A percentile compares a stretch with the other conserved stretches of the same genome.
phyloP scores from a whole-genome alignment of 192 early-diverging fungal species.

The Globomyces pollinis-pini region DNA sequence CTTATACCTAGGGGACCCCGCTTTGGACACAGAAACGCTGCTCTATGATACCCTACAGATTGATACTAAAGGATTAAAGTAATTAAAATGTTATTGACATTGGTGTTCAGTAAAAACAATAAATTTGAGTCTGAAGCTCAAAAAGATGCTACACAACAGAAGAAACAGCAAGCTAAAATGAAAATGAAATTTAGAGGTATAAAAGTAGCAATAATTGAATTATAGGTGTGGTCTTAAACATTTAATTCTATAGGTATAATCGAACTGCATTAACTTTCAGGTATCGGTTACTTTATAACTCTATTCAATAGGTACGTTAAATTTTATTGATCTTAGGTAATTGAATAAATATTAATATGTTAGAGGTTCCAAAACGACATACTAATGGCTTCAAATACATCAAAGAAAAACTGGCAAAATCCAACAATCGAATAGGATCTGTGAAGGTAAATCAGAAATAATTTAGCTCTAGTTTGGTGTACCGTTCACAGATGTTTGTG shows the following conservation, averaged over 20 bases:
- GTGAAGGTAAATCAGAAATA: slow-evolving; percentile 36
- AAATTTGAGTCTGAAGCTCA: slow-evolving; percentile 16
- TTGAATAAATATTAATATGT: too few species aligned
- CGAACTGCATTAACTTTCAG: too few species aligned
- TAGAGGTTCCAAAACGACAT: slow-evolving; percentile 19
- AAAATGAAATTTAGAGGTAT: slow-evolving; percentile 9
- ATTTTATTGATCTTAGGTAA: too few species aligned
- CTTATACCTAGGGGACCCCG: slow-evolving; percentile 27
- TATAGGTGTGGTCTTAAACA: too few species aligned
- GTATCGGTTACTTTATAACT: too few species aligned
- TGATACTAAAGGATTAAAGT: slow-evolving; percentile 23
- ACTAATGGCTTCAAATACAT: slow-evolving; percentile 31
- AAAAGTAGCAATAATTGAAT: too few species aligned
- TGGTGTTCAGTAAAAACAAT: slow-evolving; percentile 1
- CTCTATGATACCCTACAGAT: slow-evolving; percentile 30
- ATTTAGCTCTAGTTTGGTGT: slow-evolving; percentile 27
- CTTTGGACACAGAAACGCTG: slow-evolving; percentile 33
- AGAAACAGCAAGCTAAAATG: slow-evolving; percentile 4
- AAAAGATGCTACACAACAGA: slow-evolving; percentile 15
- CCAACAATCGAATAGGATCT: slow-evolving; percentile 32
- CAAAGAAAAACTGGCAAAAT: slow-evolving; percentile 37
- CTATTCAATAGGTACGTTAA: too few species aligned
- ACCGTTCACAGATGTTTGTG: slow-evolving; percentile 26
- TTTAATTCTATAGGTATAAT: too few species aligned
- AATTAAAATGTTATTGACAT: slow-evolving; percentile 9